Evolutionary conservation across 768 basidiomycete genomes (phyloP).

Genomic region (Rossbeevera mucosa): DNA sequence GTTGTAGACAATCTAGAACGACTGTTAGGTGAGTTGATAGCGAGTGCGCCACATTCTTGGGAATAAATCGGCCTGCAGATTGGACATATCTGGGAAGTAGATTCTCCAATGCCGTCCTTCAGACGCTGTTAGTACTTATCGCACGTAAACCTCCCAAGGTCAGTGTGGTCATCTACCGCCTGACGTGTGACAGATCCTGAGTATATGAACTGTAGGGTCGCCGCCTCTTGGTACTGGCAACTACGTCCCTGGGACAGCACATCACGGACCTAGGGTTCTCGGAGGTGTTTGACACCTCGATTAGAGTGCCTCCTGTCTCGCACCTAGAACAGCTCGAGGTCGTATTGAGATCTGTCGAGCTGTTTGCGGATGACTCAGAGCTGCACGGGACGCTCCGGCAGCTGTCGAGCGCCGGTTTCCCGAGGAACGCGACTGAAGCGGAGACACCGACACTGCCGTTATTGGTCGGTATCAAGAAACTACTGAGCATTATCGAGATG

Average conservation of each 20-base stretch:
- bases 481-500: slow-evolving; percentile 92
- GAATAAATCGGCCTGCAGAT: slow-evolving; percentile 44
- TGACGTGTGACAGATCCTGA: slow-evolving; percentile 6
- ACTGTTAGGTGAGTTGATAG: slow-evolving; percentile 62
- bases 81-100: slow-evolving; percentile 97
- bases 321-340: slow-evolving; percentile 65
- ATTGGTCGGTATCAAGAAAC: slow-evolving; percentile 89
- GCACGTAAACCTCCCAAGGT: slow-evolving; percentile 91
- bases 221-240: slow-evolving; percentile 86
- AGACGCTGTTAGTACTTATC: slow-evolving; percentile 84
- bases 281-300: slow-evolving; percentile 86
- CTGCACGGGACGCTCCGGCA: slow-evolving; percentile 55
- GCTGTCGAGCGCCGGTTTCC: slow-evolving; percentile 71
- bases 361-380: slow-evolving; percentile 59
- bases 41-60: not conserved
- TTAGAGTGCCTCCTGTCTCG: slow-evolving; percentile 79
- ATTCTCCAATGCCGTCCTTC: slow-evolving; percentile 92
- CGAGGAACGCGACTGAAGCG: slow-evolving; percentile 35
- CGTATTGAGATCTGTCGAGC: slow-evolving; percentile 72
- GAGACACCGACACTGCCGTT: slow-evolving; percentile 45
- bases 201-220: slow-evolving; percentile 57
- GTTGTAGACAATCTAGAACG: slow-evolving; percentile 95
- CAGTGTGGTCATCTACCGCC: slow-evolving; percentile 9
- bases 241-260: slow-evolving; percentile 83
- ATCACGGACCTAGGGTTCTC: slow-evolving; percentile 83